Conservation (phyloP, 768 basidiomycete genomes). For the Hemileccinum impolitum region DNA sequence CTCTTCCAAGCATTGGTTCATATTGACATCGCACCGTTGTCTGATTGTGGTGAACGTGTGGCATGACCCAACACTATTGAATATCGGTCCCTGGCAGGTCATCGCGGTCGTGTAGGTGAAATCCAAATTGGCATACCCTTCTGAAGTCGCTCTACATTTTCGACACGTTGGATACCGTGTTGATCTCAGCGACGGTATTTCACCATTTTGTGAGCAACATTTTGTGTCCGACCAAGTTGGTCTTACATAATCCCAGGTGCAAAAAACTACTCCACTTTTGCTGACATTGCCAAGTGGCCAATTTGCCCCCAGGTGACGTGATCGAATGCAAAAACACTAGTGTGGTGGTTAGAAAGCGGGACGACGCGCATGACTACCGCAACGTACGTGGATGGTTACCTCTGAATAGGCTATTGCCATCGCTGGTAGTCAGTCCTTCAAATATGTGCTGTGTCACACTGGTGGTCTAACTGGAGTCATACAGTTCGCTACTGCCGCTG, state of each 20-base stretch:
- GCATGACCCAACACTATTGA: background rate
- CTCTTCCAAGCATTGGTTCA: constrained; percentile 4
- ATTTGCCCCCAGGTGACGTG: background rate
- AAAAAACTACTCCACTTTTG: background rate
- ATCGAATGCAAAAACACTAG: background rate
- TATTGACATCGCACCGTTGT: background rate
- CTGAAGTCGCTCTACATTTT: background rate
- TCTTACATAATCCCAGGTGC: no score
- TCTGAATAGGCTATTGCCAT: background rate
- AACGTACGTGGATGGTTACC: background rate
- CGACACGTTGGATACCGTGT: background rate
- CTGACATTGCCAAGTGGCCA: background rate
- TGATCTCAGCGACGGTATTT: background rate
- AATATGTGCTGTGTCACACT: background rate
- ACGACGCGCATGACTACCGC: constrained; percentile 1
- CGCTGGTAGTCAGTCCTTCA: constrained; percentile 4
- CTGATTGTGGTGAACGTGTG: background rate
- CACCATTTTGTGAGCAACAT: constrained; percentile 1
- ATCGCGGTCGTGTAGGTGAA: background rate
- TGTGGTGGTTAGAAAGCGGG: constrained; percentile 2
- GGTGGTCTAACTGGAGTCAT: background rate
- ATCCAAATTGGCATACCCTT: background rate
- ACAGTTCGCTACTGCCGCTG: constrained; percentile 1
- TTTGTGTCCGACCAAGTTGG: background rate
- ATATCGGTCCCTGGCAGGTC: constrained; percentile 1